Evolutionary conservation across 129 eudicot species (phyloP).

Genomic region (Flaveria brownii): DNA sequence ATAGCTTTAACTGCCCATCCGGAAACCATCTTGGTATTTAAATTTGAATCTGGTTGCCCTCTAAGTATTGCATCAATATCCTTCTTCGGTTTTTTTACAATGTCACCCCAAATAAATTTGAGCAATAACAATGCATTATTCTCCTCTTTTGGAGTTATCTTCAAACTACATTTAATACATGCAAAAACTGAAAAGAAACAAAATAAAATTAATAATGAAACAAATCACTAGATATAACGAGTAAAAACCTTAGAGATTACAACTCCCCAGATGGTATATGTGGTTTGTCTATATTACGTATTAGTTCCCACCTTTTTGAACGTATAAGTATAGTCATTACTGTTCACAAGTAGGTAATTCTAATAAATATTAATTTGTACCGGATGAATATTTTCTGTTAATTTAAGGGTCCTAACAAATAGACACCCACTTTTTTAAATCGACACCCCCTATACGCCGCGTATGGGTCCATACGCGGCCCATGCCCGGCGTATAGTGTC

Average conservation of each 20-base stretch:
- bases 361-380: too few species aligned
- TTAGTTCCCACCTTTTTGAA: too few species aligned
- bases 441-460: too few species aligned
- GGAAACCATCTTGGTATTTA: background rate
- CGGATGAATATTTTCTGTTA: too few species aligned
- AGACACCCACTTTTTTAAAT: too few species aligned
- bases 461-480: too few species aligned
- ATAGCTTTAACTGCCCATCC: constrained; percentile 2
- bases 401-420: too few species aligned
- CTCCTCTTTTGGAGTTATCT: background rate
- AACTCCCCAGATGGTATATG: too few species aligned
- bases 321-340: too few species aligned
- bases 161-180: background rate
- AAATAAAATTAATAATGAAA: background rate
- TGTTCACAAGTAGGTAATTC: too few species aligned
- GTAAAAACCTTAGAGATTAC: background rate
- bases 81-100: background rate
- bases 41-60: background rate
- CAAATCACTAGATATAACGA: background rate
- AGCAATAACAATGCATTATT: background rate
- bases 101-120: background rate
- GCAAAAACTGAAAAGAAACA: background rate
- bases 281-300: too few species aligned
- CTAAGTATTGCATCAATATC: constrained; percentile 4
- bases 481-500: too few species aligned